Evolutionary conservation across 306 rosid genomes (phyloP).

Genomic region (Benincasa hispida): DNA sequence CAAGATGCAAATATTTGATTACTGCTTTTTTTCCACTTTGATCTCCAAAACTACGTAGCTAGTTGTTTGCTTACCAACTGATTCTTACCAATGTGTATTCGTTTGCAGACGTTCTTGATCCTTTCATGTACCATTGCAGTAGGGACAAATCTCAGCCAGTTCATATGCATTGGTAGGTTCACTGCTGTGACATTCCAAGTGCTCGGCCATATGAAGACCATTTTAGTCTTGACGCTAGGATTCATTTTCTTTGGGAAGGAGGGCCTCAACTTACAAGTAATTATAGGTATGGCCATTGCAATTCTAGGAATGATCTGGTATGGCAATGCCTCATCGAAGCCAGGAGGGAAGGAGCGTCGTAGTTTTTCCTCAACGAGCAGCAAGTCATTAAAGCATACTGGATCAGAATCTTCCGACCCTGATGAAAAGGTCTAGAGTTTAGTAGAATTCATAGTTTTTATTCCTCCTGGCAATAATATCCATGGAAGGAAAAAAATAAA

Average conservation of each 20-base stretch:
- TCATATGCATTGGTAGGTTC: constrained; percentile 74
- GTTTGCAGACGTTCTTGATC: constrained; percentile 42
- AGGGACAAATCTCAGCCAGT: constrained; percentile 76
- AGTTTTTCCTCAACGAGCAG: constrained; percentile 12
- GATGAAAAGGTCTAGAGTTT: constrained; percentile 12
- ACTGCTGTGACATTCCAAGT: constrained; percentile 79
- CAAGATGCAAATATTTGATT: background rate
- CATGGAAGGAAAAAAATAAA: background rate
- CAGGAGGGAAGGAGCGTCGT: constrained; percentile 76
- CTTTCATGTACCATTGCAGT: constrained; percentile 68
- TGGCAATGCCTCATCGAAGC: constrained; percentile 72
- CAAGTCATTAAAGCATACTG: constrained; percentile 6
- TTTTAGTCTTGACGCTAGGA: constrained; percentile 55
- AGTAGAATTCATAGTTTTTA: background rate
- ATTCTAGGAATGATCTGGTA: constrained; percentile 81
- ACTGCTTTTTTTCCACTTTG: background rate
- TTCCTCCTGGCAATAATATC: background rate
- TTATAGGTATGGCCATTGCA: constrained; percentile 62
- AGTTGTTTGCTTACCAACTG: background rate
- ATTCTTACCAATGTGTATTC: background rate
- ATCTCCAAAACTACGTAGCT: background rate
- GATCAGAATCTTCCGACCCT: constrained; percentile 11
- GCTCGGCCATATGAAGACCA: constrained; percentile 77
- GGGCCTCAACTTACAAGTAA: constrained; percentile 54
- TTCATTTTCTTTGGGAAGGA: constrained; percentile 74